Conservation (phyloP, 1,284 basidiomycete genomes). For the Agroathelia rolfsii region DNA sequence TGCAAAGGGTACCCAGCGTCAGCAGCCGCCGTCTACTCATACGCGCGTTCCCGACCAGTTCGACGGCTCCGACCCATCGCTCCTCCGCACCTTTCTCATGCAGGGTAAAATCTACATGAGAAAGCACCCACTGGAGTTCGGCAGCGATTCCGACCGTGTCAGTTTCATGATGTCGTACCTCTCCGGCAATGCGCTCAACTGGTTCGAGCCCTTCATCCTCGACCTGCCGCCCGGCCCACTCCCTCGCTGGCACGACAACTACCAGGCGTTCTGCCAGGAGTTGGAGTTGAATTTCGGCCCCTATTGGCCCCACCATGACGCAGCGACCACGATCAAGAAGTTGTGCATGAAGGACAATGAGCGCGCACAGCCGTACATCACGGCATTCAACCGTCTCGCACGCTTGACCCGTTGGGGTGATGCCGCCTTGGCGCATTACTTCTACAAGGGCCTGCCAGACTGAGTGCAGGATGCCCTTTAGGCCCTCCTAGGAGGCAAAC, state of each 20-base stretch:
- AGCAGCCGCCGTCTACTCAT: no score
- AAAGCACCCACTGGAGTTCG: no score
- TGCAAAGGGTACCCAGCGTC: no score
- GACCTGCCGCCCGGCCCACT: background rate
- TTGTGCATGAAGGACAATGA: conserved; percentile 3
- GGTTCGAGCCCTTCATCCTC: conserved; percentile 9
- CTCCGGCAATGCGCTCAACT: conserved; percentile 5
- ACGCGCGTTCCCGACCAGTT: no score
- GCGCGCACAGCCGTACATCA: conserved; percentile 1
- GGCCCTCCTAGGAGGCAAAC: no score
- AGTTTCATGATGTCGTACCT: conserved; percentile 10
- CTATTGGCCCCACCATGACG: conserved; percentile 9
- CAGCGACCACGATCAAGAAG: conserved; percentile 2
- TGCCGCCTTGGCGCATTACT: conserved; percentile 4
- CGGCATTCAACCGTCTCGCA: conserved; percentile 3
- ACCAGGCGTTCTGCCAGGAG: conserved; percentile 5
- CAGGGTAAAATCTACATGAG: no score
- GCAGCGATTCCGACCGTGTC: no score
- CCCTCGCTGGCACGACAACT: conserved; percentile 6
- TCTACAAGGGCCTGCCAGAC: conserved; percentile 7
- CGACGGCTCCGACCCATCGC: no score
- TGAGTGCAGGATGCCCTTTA: conserved; percentile 10
- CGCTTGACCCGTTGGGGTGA: conserved; percentile 6
- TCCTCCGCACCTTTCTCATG: no score
- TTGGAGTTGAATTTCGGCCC: conserved; percentile 9